These are phyloP conservation scores for Vaccinium vitisidaea DNA, from an alignment of 148 eudicot genomes.

Conservation along the genomic window DNA sequence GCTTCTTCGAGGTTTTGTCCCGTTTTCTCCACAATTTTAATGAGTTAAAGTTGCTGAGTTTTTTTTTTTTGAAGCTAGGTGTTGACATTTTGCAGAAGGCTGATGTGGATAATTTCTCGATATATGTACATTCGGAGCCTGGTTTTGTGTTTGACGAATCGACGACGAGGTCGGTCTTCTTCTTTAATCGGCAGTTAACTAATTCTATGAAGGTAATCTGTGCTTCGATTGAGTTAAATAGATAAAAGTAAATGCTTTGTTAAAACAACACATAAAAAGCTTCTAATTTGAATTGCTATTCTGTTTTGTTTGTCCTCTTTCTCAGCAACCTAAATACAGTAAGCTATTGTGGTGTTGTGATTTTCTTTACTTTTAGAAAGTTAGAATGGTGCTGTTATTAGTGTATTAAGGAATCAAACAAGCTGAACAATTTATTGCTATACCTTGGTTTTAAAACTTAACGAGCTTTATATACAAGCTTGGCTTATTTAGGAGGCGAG, in stretches of 20 bases:
- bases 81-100: slow-evolving; percentile 56
- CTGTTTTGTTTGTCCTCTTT: not conserved
- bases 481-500: no score
- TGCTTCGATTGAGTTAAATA: not conserved
- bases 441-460: no score
- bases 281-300: not conserved
- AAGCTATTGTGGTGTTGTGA: no score
- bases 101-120: slow-evolving; percentile 59
- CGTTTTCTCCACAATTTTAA: not conserved
- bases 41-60: not conserved
- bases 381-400: not conserved
- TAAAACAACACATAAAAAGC: not conserved
- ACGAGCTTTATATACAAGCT: no score
- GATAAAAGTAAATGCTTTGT: not conserved
- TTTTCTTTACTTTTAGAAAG: no score
- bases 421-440: no score
- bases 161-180: slow-evolving; percentile 64
- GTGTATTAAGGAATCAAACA: no score
- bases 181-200: slow-evolving; percentile 66
- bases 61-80: not conserved
- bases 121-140: slow-evolving; percentile 82
- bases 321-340: not conserved
- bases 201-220: slow-evolving; percentile 72
- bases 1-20: slow-evolving; percentile 69
- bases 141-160: slow-evolving; percentile 88